Percentiles rank a stretch among this genome's conserved stretches.
Evolutionary conservation across 2,329 filamentous ascomycete genomes (phyloP).

Genomic region (Venturiaceae sp.): DNA sequence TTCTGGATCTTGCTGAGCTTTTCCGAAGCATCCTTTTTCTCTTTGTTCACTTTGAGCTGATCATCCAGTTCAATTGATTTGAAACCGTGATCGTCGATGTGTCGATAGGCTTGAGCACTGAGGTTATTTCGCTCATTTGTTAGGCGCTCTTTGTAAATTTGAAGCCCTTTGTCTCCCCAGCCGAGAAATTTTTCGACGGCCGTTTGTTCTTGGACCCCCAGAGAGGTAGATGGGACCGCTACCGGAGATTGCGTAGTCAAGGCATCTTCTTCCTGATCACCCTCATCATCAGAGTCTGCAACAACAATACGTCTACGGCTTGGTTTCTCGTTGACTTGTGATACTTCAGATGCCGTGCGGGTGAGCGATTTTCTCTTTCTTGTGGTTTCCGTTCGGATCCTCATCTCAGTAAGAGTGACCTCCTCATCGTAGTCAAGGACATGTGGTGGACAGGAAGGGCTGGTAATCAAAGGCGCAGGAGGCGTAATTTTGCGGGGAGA

Average conservation of each 20-base stretch:
- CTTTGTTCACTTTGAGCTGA: not conserved
- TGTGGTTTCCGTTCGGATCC: not conserved
- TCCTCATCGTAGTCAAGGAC: slow-evolving; percentile 1
- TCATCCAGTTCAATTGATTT: not conserved
- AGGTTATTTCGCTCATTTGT: not conserved
- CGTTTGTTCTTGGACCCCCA: not conserved
- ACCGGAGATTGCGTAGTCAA: slow-evolving; percentile 1
- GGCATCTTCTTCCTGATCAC: not conserved
- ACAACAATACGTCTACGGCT: not conserved
- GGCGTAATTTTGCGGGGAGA: not conserved
- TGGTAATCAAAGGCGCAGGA: not conserved
- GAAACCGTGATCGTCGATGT: not conserved
- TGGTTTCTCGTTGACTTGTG: not conserved
- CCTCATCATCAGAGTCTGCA: slow-evolving; percentile 8
- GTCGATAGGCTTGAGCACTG: not conserved
- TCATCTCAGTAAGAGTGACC: not conserved
- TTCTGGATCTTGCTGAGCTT: not conserved
- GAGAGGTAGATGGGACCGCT: not conserved
- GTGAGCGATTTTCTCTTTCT: slow-evolving; percentile 2
- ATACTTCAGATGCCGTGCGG: slow-evolving; percentile 4
- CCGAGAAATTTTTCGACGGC: not conserved
- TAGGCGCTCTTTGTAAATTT: not conserved
- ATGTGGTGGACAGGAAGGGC: not conserved
- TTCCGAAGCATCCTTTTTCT: not conserved
- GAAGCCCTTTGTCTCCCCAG: not conserved